Base-by-base conservation (phyloP, 2,329 filamentous ascomycete species). In the Chaetomium sp. region DNA sequence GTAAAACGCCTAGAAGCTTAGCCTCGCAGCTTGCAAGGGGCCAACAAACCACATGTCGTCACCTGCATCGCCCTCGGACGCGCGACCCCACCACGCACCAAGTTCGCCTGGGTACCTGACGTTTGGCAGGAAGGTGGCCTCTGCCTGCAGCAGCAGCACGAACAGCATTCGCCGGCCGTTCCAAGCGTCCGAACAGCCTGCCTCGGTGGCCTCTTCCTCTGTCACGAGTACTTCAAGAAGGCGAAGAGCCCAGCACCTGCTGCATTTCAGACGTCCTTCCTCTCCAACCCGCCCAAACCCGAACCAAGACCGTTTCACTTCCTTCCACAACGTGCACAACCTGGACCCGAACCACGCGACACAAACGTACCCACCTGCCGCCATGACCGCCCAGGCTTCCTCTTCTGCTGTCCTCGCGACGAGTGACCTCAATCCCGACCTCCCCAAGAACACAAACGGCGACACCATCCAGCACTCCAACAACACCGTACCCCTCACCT, bases 401-500 rank as follows among this genome's bases (percentile, higher is more conserved):
- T 55, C 61, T 47, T 53, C 56, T 57, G 53, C 62, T 55, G 45
- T 51, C 19, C 19, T 27, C 19, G 19, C 19, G 19, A 38, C 8
- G 8, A 38, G 37, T 12, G 12, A 38, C 37, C 8, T 9, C 37
- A 38, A 66, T 42, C 62, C 66, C 68, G 4, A 19, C 42, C 9
- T 9, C 19, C 5, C 19, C 42, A 36, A n/a, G 34, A 1, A 34
- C 44, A 35, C 7, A 32, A 47, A 34, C 44, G 35, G 5, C 44
- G 63, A 67, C 41, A 47, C 34, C 44, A 32, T 35, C 44, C 33
- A 11, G 35, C 19, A 27, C 14, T 5, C 9, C 35, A 33, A 34
- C 37, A 42, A 33, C 48, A 42, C 1, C 38, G 63, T 66, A 41
- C 60, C 67, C 59, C 63, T 66, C 41, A 60, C 67, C 59, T 68